These are phyloP conservation scores for Cinchona pubescens DNA, from an alignment of 257 asterid genomes.

Conservation along the genomic window DNA sequence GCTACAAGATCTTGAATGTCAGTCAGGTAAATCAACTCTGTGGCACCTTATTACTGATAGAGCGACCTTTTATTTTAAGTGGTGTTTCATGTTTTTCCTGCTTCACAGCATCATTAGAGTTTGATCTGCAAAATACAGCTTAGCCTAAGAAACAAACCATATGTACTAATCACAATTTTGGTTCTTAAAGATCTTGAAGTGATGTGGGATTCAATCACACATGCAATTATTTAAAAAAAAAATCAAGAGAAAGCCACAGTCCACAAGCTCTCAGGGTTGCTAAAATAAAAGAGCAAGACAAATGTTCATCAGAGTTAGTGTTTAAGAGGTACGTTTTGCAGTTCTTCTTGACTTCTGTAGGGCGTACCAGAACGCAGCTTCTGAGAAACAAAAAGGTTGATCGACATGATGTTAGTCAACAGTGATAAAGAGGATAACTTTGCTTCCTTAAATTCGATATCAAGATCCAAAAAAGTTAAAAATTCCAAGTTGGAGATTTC, in stretches of 20 bases:
- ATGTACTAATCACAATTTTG: not conserved
- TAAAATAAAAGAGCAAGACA: not conserved
- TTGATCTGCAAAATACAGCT: conserved; percentile 31
- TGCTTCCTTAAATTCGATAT: not conserved
- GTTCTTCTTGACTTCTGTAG: not conserved
- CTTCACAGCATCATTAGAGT: conserved; percentile 22
- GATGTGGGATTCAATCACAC: not conserved
- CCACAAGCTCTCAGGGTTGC: not conserved
- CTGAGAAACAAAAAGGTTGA: not conserved
- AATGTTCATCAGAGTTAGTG: not conserved
- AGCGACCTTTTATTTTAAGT: conserved; percentile 16
- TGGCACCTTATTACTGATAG: conserved; percentile 31
- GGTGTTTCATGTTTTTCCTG: conserved; percentile 28
- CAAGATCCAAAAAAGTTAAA: not conserved
- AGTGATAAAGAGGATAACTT: not conserved
- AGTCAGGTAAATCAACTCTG: not conserved
- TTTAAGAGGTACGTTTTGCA: not conserved
- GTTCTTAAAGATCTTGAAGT: not conserved
- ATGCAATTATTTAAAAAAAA: not conserved
- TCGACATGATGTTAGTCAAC: not conserved
- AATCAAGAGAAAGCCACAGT: not conserved
- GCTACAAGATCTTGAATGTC: not conserved
- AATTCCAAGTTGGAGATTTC: conserved; percentile 14
- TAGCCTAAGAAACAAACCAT: conserved; percentile 11
- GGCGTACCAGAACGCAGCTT: not conserved